A percentile compares a stretch with the other conserved stretches of the same genome.
Evolutionary conservation across 2,329 filamentous ascomycete genomes (phyloP).

Genomic region (Pseudogymnoascus sp.): DNA sequence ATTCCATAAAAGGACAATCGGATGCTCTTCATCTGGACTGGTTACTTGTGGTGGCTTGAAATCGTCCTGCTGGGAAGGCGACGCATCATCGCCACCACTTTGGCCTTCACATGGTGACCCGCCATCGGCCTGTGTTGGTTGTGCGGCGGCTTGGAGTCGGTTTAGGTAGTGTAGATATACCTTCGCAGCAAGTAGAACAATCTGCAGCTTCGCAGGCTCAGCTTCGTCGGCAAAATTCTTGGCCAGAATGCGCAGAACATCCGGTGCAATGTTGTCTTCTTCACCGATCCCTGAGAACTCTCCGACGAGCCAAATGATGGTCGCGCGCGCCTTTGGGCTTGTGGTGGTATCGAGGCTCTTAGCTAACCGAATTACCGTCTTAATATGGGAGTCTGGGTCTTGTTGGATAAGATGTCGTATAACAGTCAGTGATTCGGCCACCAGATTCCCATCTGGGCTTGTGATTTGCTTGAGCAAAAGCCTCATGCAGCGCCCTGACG

Average conservation of each 20-base stretch:
- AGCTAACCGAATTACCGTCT: constrained; percentile 80
- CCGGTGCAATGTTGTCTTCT: constrained; percentile 83
- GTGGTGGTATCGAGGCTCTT: constrained; percentile 85
- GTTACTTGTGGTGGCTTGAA: constrained; percentile 14
- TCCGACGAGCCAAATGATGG: constrained; percentile 94
- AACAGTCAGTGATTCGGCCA: constrained; percentile 88
- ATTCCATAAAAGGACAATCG: constrained; percentile 70
- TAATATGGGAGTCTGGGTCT: constrained; percentile 68
- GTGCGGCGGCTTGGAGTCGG: constrained; percentile 38
- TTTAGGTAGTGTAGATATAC: constrained; percentile 88
- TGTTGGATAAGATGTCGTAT: constrained; percentile 94
- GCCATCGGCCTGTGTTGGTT: constrained; percentile 28
- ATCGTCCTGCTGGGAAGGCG: constrained; percentile 15
- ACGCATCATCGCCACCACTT: constrained; percentile 20
- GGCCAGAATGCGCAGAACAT: constrained; percentile 80
- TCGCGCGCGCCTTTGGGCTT: constrained; percentile 81
- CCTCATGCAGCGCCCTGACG: constrained; percentile 70
- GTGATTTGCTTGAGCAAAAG: constrained; percentile 82
- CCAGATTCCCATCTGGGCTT: constrained; percentile 76
- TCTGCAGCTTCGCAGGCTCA: constrained; percentile 82
- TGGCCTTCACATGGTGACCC: constrained; percentile 20
- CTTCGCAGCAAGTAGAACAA: constrained; percentile 88
- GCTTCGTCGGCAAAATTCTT: constrained; percentile 79
- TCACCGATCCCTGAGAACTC: constrained; percentile 78
- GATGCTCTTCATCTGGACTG: constrained; percentile 41